Percentiles rank a stretch among this genome's conserved stretches.
phyloP scores from a whole-genome alignment of 768 basidiomycete genomes.

The Multifurca ochricompacta region DNA sequence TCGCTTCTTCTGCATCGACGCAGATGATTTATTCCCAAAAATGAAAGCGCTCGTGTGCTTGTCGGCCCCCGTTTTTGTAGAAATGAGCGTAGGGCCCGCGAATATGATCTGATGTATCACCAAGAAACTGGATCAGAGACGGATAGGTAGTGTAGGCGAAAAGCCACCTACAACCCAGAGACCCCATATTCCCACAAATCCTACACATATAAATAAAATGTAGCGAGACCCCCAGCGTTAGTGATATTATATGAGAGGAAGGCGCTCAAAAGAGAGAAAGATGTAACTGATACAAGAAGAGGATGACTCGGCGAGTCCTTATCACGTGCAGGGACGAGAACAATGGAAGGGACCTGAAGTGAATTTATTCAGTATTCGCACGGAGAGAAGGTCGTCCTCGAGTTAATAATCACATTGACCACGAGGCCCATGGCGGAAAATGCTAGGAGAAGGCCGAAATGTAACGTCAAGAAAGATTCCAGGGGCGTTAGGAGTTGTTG shows the following conservation, averaged over 20 bases:
- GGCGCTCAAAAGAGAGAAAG: constrained; percentile 45
- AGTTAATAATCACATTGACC: constrained; percentile 40
- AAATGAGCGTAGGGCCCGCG: constrained; percentile 44
- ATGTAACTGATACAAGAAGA: constrained; percentile 51
- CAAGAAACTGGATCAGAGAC: constrained; percentile 1
- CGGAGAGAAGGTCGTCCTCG: neutral
- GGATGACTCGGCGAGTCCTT: constrained; percentile 42
- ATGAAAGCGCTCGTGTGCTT: constrained; percentile 75
- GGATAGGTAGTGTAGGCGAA: neutral
- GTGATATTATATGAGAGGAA: constrained; percentile 60
- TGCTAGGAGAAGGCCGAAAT: constrained; percentile 55
- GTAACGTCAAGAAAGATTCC: constrained; percentile 61
- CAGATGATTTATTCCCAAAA: constrained; percentile 58
- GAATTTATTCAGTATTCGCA: neutral
- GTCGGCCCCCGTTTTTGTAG: constrained; percentile 73
- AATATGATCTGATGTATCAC: constrained; percentile 45
- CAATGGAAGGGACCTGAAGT: constrained; percentile 38
- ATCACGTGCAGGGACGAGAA: constrained; percentile 25
- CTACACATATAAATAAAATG: constrained; percentile 43
- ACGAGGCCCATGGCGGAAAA: constrained; percentile 50
- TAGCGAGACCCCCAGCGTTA: constrained; percentile 48
- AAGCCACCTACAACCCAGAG: constrained; percentile 55
- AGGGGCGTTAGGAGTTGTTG: constrained; percentile 53
- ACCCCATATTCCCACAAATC: constrained; percentile 55
- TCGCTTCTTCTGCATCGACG: constrained; percentile 30